A percentile compares a stretch with the other conserved stretches of the same genome.
These are phyloP conservation scores for Pseudofabraea citricarpa DNA, from an alignment of 2,329 filamentous ascomycete genomes.

Conservation along the genomic window DNA sequence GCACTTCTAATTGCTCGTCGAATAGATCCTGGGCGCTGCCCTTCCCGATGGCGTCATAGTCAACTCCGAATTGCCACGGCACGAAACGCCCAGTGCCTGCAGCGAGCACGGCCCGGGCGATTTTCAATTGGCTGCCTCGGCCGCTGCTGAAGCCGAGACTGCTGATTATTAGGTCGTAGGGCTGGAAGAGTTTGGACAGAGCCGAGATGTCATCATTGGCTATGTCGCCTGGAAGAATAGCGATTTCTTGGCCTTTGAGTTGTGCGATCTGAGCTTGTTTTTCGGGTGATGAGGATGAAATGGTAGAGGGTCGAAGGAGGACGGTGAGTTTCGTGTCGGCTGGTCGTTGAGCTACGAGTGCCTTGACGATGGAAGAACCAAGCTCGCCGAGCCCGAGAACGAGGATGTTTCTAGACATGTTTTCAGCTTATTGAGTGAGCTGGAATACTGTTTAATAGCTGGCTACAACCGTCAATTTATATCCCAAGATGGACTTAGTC, in stretches of 20 bases:
- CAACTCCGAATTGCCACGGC: conserved; percentile 71
- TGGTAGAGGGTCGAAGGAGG: conserved; percentile 45
- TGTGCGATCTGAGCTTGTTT: conserved; percentile 40
- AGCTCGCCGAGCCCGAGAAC: conserved; percentile 65
- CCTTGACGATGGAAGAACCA: conserved; percentile 48
- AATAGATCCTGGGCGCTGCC: conserved; percentile 60
- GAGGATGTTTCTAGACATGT: conserved; percentile 38
- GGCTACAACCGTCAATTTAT: too few species aligned
- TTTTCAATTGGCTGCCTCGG: conserved; percentile 50
- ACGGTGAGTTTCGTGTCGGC: conserved; percentile 40
- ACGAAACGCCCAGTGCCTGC: conserved; percentile 50
- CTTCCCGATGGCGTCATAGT: conserved; percentile 61
- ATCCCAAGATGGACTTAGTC: not conserved
- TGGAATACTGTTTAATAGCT: not conserved
- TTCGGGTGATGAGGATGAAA: conserved; percentile 32
- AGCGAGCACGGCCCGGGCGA: conserved; percentile 48
- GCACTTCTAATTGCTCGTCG: conserved; percentile 60
- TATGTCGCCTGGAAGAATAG: conserved; percentile 24
- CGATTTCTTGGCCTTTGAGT: conserved; percentile 18
- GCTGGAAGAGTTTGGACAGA: conserved; percentile 39
- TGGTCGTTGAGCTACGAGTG: conserved; percentile 41
- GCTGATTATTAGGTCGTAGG: conserved; percentile 51
- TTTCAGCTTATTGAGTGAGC: not conserved
- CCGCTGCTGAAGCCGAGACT: conserved; percentile 57
- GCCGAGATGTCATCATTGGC: conserved; percentile 30